phyloP scores from a whole-genome alignment of 768 basidiomycete species.

The Psilocybe azurescens region DNA sequence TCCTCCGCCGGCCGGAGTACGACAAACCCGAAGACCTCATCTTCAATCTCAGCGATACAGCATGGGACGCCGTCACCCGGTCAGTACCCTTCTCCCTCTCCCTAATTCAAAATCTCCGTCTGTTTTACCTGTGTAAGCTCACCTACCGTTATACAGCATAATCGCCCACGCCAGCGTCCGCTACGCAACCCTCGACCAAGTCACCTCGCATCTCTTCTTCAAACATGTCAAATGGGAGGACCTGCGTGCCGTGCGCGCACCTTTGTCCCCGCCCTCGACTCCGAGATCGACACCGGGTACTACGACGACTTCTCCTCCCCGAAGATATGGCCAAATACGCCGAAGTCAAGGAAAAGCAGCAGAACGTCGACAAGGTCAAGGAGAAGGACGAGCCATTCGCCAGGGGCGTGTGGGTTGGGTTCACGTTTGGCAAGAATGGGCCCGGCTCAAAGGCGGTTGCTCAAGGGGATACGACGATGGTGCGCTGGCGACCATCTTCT shows the following conservation, averaged over 20 bases:
- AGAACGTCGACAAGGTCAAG: constrained; percentile 88
- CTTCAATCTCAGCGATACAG: constrained; percentile 92
- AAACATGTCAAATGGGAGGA: constrained; percentile 74
- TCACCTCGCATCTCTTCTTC: constrained; percentile 87
- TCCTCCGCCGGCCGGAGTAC: constrained; percentile 91
- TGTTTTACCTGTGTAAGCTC: not conserved
- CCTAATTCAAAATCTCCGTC: too few species aligned
- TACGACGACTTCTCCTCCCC: constrained; percentile 89
- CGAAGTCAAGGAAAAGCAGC: constrained; percentile 96
- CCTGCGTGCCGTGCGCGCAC: constrained; percentile 77
- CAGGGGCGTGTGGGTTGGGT: constrained; percentile 89
- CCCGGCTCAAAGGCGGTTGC: constrained; percentile 55
- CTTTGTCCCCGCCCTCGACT: constrained; percentile 93
- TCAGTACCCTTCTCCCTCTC: constrained; percentile 33
- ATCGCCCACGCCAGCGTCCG: constrained; percentile 89
- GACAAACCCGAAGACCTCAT: constrained; percentile 95
- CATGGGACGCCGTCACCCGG: constrained; percentile 95
- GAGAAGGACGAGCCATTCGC: constrained; percentile 81
- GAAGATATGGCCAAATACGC: constrained; percentile 99
- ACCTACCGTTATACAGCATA: constrained; percentile 37
- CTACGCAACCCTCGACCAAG: constrained; percentile 72
- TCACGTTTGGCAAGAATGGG: constrained; percentile 90
- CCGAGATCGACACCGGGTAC: constrained; percentile 94
- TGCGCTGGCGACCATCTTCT: constrained; percentile 67
- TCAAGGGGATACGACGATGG: constrained; percentile 51